phyloP scores from a whole-genome alignment of 2,329 filamentous ascomycete species.

The Phaeosphaeria sp. region DNA sequence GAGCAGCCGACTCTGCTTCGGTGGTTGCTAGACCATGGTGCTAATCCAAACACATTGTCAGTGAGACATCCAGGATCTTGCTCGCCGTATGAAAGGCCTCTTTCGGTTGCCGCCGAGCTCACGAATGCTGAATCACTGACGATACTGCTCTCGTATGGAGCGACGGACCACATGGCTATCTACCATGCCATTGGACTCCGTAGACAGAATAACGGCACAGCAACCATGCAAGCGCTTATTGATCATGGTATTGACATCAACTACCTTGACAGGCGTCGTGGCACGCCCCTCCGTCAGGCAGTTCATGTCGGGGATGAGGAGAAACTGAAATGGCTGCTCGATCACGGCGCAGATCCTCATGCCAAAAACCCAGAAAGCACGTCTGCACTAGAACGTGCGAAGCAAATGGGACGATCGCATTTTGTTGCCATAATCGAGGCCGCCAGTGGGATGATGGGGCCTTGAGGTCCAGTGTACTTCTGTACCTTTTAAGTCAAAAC shows the following conservation, averaged over 20 bases:
- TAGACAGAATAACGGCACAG: not conserved
- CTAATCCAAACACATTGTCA: constrained; percentile 7
- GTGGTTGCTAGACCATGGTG: constrained; percentile 12
- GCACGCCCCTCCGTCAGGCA: constrained; percentile 6
- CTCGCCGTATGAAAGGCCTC: not conserved
- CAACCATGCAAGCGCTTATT: constrained; percentile 4
- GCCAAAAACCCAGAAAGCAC: not conserved
- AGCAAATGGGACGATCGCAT: not conserved
- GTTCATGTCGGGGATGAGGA: not conserved
- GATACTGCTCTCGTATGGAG: constrained; percentile 3
- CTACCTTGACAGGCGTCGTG: not conserved
- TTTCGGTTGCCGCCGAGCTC: not conserved
- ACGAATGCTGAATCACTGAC: not conserved
- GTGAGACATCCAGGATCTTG: not conserved
- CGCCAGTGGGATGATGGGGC: not conserved
- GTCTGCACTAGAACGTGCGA: not conserved
- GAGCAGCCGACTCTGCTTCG: not conserved
- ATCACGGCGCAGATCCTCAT: constrained; percentile 5
- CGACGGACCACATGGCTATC: constrained; percentile 2
- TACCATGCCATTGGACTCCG: constrained; percentile 1
- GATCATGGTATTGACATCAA: constrained; percentile 11
- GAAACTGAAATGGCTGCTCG: constrained; percentile 5
- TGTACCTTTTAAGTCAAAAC: no score
- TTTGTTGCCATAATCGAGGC: not conserved
- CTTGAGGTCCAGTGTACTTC: not conserved